phyloP scores from a whole-genome alignment of 177 flowering plant genomes.

The Vitis hybrid region DNA sequence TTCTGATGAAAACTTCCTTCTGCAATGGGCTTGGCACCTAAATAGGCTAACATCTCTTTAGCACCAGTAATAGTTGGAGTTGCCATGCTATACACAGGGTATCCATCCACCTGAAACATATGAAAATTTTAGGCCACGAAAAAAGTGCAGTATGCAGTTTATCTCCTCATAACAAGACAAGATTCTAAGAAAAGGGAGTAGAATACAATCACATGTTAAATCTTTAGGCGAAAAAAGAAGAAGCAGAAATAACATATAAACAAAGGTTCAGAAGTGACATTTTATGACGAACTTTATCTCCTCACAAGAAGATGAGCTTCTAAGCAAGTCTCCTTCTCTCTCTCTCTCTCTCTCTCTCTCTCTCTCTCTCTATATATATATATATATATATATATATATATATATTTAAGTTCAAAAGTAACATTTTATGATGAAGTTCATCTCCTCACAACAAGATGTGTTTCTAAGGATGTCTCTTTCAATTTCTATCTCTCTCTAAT shows the following conservation, averaged over 20 bases:
- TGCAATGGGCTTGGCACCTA: conserved; percentile 51
- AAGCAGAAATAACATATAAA: not conserved
- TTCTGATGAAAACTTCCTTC: conserved; percentile 37
- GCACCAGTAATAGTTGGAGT: conserved; percentile 92
- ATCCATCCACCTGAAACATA: conserved; percentile 74
- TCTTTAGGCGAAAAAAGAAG: no score
- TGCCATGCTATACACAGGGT: conserved; percentile 95
- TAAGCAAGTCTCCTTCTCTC: not conserved
- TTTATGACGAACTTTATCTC: not conserved
- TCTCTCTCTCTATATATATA: no score
- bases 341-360: no score
- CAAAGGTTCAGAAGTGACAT: not conserved
- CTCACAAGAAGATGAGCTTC: not conserved
- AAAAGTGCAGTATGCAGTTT: not conserved
- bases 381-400: no score
- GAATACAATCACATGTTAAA: no score
- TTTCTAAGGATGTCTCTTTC: not conserved
- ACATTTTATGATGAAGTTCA: not conserved
- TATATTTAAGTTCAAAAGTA: no score
- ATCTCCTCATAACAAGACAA: not conserved
- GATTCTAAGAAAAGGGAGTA: not conserved
- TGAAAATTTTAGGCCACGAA: not conserved
- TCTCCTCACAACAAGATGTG: not conserved
- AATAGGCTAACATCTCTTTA: conserved; percentile 74
- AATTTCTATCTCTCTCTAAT: not conserved